A percentile compares a stretch with the other conserved stretches of the same genome.
Evolutionary conservation across 805 yeast species (phyloP).

Genomic region (Schizosaccharomyces cryophilus): DNA sequence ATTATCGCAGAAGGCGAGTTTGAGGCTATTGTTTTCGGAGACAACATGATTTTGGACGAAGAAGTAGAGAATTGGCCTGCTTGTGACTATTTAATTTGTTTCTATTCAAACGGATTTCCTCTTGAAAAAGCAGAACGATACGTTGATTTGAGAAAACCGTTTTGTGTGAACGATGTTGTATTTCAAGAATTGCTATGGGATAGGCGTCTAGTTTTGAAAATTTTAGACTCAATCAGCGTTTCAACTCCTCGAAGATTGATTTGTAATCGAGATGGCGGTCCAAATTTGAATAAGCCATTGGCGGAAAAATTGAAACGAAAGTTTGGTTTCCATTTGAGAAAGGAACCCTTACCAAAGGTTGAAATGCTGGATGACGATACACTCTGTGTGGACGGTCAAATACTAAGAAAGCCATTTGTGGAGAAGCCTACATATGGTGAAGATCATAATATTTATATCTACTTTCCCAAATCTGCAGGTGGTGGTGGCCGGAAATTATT

Average conservation of each 20-base stretch:
- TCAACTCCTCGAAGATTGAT: constrained; percentile 76
- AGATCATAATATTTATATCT: constrained; percentile 86
- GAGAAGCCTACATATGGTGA: constrained; percentile 98
- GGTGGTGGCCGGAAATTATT: constrained; percentile 93
- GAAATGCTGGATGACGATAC: constrained; percentile 68
- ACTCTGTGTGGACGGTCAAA: constrained; percentile 44
- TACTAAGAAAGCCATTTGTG: constrained; percentile 70
- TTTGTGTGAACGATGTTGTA: constrained; percentile 60
- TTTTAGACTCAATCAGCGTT: constrained; percentile 59
- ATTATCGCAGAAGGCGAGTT: constrained; percentile 83
- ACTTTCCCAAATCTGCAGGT: constrained; percentile 68
- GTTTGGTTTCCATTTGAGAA: constrained; percentile 21
- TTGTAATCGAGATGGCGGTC: constrained; percentile 92
- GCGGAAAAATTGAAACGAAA: constrained; percentile 38
- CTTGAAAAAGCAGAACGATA: constrained; percentile 82
- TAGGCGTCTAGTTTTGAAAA: constrained; percentile 59
- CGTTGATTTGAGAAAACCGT: constrained; percentile 74
- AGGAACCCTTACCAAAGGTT: constrained; percentile 20
- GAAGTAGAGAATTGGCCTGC: constrained; percentile 93
- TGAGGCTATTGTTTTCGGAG: constrained; percentile 91
- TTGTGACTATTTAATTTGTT: constrained; percentile 80
- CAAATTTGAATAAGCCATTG: constrained; percentile 49
- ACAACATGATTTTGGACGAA: constrained; percentile 86
- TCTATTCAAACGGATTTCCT: constrained; percentile 91
- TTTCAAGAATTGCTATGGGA: constrained; percentile 96